Percentiles rank a stretch among this genome's conserved stretches.
Conservation (phyloP, 139 green algal species). For the Astrephomene gubernaculifera region DNA sequence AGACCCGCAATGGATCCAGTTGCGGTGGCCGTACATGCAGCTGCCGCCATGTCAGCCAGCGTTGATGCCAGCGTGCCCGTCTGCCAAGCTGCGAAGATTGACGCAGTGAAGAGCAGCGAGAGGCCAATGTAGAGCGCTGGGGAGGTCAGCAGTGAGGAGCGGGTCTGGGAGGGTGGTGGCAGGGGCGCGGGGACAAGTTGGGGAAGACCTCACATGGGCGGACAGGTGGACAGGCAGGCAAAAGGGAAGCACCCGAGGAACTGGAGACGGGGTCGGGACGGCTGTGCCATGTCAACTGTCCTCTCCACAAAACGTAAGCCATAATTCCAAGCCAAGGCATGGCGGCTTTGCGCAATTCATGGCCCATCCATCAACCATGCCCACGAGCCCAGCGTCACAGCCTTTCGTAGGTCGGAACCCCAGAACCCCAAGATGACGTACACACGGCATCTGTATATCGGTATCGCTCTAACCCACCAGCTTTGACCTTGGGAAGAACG, state of each 20-base stretch:
- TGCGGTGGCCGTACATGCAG: neutral
- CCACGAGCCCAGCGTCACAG: neutral
- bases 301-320: neutral
- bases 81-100: neutral
- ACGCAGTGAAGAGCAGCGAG: neutral
- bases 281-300: neutral
- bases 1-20: neutral
- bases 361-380: neutral
- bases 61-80: neutral
- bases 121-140: neutral
- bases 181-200: neutral
- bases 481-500: neutral
- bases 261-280: neutral
- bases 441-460: neutral
- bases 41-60: neutral
- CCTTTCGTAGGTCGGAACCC: neutral
- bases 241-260: neutral
- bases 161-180: neutral
- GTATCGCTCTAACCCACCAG: neutral
- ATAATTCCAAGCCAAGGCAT: neutral
- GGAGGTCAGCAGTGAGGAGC: slow-evolving; percentile 10
- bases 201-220: neutral
- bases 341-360: neutral
- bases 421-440: neutral
- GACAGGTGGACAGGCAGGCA: neutral